A percentile compares a stretch with the other conserved stretches of the same genome.
Conservation (phyloP, 345 rosid genomes). For the sweet orange (Citrus sinensis) region DNA sequence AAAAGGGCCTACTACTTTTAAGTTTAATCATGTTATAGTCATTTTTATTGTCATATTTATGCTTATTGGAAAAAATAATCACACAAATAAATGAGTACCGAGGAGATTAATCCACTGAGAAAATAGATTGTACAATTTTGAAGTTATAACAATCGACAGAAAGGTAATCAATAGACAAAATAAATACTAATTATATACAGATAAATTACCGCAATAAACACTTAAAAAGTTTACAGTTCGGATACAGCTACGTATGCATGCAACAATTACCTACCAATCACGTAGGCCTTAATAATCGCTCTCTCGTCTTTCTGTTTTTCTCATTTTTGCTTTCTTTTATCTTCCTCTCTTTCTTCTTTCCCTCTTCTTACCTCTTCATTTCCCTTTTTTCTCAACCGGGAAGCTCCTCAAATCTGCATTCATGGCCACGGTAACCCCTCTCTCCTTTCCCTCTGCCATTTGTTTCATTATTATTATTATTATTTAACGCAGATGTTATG, state of each 20-base stretch:
- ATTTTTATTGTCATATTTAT: too few species aligned
- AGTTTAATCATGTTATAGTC: too few species aligned
- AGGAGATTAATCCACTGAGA: too few species aligned
- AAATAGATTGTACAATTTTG: too few species aligned
- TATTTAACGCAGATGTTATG: background rate
- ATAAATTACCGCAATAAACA: too few species aligned
- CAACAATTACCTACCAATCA: background rate
- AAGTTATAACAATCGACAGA: too few species aligned
- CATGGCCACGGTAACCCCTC: slow-evolving; percentile 15
- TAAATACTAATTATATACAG: too few species aligned
- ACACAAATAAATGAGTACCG: too few species aligned
- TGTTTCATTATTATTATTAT: background rate
- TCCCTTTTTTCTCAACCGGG: background rate
- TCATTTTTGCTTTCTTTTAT: background rate
- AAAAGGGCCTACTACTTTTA: too few species aligned
- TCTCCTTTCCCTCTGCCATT: too few species aligned
- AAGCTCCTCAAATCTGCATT: background rate
- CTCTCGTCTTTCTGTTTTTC: background rate
- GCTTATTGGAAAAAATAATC: too few species aligned
- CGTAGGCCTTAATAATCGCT: slow-evolving; percentile 11
- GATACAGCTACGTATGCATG: background rate
- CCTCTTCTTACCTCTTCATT: background rate
- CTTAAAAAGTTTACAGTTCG: too few species aligned
- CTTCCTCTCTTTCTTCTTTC: background rate
- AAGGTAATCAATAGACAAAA: background rate